Percentiles rank a stretch among this genome's conserved stretches.
These are phyloP conservation scores for Colletotrichum shisoi DNA, from an alignment of 2,329 filamentous ascomycete species.

Conservation along the genomic window DNA sequence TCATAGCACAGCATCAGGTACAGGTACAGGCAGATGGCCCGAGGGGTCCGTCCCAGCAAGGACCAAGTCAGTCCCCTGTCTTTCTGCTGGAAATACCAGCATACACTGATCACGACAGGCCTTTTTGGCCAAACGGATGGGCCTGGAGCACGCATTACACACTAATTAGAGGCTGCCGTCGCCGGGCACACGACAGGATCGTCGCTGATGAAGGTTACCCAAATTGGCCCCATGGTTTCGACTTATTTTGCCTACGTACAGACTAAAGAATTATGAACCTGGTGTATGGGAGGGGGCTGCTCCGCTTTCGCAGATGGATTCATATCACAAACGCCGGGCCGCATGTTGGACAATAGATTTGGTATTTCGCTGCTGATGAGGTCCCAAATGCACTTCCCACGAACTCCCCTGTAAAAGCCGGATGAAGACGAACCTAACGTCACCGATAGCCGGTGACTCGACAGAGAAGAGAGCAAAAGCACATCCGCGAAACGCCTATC, in stretches of 20 bases:
- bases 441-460: conserved; percentile 13
- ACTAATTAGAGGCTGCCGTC: conserved; percentile 20
- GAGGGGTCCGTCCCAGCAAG: conserved; percentile 13
- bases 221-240: not conserved
- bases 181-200: conserved; percentile 25
- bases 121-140: conserved; percentile 5
- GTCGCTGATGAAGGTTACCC: conserved; percentile 8
- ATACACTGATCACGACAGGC: conserved; percentile 14
- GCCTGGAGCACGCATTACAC: conserved; percentile 31
- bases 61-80: conserved; percentile 23
- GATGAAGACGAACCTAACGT: conserved; percentile 35
- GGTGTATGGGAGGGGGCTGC: conserved; percentile 16
- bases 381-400: conserved; percentile 33
- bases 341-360: conserved; percentile 29
- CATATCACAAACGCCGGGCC: conserved; percentile 13
- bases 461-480: conserved; percentile 23
- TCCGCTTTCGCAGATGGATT: conserved; percentile 29
- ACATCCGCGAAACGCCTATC: conserved; percentile 36
- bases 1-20: conserved; percentile 12
- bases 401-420: conserved; percentile 38
- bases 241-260: not conserved
- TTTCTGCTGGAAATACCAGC: conserved; percentile 13
- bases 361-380: conserved; percentile 38
- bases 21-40: not conserved
- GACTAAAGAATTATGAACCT: not conserved